Evolutionary conservation across 2,329 filamentous ascomycete species (phyloP), one percentile per base, ranked within the genome.

Genomic region (Trichophyton mentagrophytes): DNA sequence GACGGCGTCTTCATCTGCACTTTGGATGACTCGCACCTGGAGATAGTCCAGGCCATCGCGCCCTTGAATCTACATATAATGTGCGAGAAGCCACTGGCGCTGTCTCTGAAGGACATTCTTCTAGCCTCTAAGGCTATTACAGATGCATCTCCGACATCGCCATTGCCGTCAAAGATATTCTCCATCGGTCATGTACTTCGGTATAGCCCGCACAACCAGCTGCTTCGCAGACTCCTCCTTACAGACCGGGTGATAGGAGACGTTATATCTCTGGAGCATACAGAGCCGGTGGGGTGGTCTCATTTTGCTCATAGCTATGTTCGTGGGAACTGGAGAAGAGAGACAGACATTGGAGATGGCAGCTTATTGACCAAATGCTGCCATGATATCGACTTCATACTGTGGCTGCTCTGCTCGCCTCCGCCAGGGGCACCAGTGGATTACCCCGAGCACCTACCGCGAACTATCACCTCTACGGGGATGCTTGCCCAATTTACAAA

Each of bases 271-370:
- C 80, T 96, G 44, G 88, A 95, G 64, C 93, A 97, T 73, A 93
- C 89, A 0, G 93, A 97, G 72, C 93, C 93, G 0, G 86, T 99
- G 0, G 93, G 93, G 0, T 95, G 88, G 85, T 97, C 90, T 89
- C 93, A 97, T 72, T 97, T 95, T 71, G 80, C 87, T 0, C 91
- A 96, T 72, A 90, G 86, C 47, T 96, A 92, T 67, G 92, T 97
- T 40, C 83, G 84, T 53, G 93, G 93, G 15, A 96, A 97, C 74
- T 97, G 93, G 93, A 84, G 92, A 4, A 89, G 88, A 64, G 85
- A 89, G 65, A 86, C 84, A 0, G 22, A 86, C 77, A 3, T 85
- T 82, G n/a, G 91, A 82, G 25, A 92, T 86, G 5, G 76, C 1
- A 92, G 88, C 0, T 79, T 99, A 1, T 80, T 99, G 33, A 96